Percentiles rank a stretch among this genome's conserved stretches.
Conservation (phyloP, 306 rosid genomes). For the Oemleria cerasiformis region DNA sequence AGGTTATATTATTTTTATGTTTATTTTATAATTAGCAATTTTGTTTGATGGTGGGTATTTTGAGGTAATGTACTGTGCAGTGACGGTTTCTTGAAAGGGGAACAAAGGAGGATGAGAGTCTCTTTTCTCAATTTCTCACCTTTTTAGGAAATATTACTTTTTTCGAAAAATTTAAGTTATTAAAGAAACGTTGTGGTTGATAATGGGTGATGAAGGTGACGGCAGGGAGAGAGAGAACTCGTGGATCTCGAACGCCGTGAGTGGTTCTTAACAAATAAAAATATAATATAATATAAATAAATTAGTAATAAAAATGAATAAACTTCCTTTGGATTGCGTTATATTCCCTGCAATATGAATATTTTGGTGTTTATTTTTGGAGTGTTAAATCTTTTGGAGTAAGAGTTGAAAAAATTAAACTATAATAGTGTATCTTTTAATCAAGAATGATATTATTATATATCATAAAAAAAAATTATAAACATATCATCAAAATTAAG, state of each 20-base stretch:
- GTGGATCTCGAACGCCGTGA: slow-evolving; percentile 35
- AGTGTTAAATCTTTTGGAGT: slow-evolving; percentile 15
- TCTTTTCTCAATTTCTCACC: slow-evolving; percentile 28
- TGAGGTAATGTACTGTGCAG: slow-evolving; percentile 4
- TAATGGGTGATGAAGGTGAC: slow-evolving; percentile 19
- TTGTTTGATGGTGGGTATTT: neutral
- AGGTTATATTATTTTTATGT: too few species aligned
- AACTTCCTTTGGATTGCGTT: slow-evolving; percentile 37
- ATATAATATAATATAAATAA: neutral
- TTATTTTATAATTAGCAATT: too few species aligned
- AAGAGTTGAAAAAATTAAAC: neutral
- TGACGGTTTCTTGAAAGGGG: slow-evolving; percentile 30
- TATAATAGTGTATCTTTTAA: too few species aligned
- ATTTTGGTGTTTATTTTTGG: neutral
- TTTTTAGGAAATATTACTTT: slow-evolving; percentile 23
- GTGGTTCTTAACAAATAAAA: neutral
- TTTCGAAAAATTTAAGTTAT: neutral
- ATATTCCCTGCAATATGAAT: slow-evolving; percentile 23
- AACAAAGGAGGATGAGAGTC: slow-evolving; percentile 23
- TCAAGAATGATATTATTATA: too few species aligned
- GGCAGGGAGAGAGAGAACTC: slow-evolving; percentile 14
- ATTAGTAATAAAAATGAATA: neutral
- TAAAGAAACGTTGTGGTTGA: slow-evolving; percentile 1
- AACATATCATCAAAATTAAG: too few species aligned
- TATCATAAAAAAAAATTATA: too few species aligned